Percentiles rank a stretch among this genome's conserved stretches.
Conservation (phyloP, 1,139 yeast genomes). For the Zhuliangozyma blackwelliae region DNA sequence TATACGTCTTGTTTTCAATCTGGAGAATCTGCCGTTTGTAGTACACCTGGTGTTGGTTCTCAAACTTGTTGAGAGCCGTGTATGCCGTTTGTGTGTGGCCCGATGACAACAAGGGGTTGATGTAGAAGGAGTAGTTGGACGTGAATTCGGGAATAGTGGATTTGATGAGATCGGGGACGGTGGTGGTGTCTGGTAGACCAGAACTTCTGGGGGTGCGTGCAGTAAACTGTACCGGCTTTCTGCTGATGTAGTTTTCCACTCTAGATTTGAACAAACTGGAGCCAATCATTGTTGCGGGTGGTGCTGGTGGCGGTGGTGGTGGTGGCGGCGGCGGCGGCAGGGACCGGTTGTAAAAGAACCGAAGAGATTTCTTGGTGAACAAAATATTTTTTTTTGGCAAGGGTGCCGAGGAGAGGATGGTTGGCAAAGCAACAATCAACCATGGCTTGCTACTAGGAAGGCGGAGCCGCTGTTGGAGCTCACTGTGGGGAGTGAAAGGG, state of each 20-base stretch:
- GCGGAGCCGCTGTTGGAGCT: too few relatives aligned
- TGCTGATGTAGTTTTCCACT: constrained; percentile 25
- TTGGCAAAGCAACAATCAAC: too few relatives aligned
- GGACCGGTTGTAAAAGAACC: too few relatives aligned
- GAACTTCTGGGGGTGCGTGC: neutral
- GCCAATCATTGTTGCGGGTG: neutral
- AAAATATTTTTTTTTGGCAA: too few relatives aligned
- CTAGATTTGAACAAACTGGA: constrained; percentile 17
- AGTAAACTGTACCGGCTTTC: constrained; percentile 22
- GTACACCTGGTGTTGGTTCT: constrained; percentile 28
- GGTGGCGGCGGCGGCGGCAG: too few relatives aligned
- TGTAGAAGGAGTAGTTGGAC: constrained; percentile 28
- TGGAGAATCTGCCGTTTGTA: constrained; percentile 35
- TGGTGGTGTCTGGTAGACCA: constrained; percentile 4
- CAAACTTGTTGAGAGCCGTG: constrained; percentile 39
- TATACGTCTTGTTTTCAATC: constrained; percentile 29
- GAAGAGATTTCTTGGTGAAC: too few relatives aligned
- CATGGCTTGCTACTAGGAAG: too few relatives aligned
- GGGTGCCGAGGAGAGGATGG: too few relatives aligned
- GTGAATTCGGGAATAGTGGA: constrained; percentile 28
- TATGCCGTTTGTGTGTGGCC: constrained; percentile 49
- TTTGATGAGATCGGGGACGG: constrained; percentile 26
- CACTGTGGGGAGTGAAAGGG: too few relatives aligned
- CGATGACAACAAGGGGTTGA: constrained; percentile 36
- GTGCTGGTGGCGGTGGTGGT: too few relatives aligned